phyloP scores from a whole-genome alignment of 495 filamentous ascomycete species.

The Talaromyces stipitatus region DNA sequence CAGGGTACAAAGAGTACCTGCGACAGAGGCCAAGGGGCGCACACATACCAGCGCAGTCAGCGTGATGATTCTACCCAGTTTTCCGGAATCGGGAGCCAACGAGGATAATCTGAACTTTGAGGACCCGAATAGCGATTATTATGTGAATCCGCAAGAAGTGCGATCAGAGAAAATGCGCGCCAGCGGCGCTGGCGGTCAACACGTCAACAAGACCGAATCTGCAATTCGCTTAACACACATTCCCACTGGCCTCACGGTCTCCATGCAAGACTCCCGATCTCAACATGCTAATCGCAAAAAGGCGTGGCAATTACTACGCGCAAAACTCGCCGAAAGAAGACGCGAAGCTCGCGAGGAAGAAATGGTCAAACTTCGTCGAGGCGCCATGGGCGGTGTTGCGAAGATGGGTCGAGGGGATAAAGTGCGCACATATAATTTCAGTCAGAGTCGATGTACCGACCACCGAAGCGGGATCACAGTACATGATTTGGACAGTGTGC shows the following conservation, averaged over 20 bases:
- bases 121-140: constrained; percentile 84
- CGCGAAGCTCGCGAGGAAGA: constrained; percentile 83
- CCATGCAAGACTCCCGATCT: constrained; percentile 88
- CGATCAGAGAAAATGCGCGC: constrained; percentile 85
- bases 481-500: constrained; percentile 73
- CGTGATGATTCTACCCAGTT: constrained; percentile 83
- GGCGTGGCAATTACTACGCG: constrained; percentile 79
- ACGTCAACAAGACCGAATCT: constrained; percentile 97
- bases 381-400: constrained; percentile 65
- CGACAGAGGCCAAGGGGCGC: constrained; percentile 81
- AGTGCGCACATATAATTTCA: constrained; percentile 91
- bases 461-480: constrained; percentile 79
- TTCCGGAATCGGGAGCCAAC: constrained; percentile 51
- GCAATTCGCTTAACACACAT: constrained; percentile 90
- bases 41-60: constrained; percentile 89
- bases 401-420: constrained; percentile 88
- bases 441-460: constrained; percentile 89
- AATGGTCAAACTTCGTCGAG: constrained; percentile 60
- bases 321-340: constrained; percentile 70
- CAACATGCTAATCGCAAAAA: constrained; percentile 80
- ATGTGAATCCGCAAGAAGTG: constrained; percentile 81
- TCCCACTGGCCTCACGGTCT: constrained; percentile 76
- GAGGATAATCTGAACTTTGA: constrained; percentile 55
- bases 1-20: constrained; percentile 85
- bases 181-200: constrained; percentile 87